Percentiles rank a stretch among this genome's conserved stretches.
Evolutionary conservation across 768 basidiomycete species (phyloP).

Genomic region (Nidularia pulvinata): DNA sequence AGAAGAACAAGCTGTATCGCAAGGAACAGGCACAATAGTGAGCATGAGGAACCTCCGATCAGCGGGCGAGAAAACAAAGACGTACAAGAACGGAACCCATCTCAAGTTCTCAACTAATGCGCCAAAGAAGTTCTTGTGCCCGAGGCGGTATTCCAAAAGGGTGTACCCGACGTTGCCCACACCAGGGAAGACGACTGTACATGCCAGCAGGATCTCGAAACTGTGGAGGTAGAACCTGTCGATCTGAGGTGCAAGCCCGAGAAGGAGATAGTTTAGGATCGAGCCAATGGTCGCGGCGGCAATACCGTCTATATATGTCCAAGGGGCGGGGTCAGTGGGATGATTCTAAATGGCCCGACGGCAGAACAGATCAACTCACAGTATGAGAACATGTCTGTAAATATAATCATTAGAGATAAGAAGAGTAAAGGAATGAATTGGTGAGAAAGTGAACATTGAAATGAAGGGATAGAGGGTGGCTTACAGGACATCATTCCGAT

Average conservation of each 20-base stretch:
- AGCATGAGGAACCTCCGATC: background rate
- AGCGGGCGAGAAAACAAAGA: conserved; percentile 9
- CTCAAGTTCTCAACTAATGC: conserved; percentile 57
- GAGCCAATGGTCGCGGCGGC: conserved; percentile 67
- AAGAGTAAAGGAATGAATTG: background rate
- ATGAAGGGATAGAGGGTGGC: conserved; percentile 11
- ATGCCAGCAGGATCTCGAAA: conserved; percentile 81
- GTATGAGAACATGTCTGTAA: conserved; percentile 46
- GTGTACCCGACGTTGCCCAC: conserved; percentile 76
- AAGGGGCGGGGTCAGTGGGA: background rate
- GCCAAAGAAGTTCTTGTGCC: conserved; percentile 47
- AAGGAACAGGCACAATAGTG: conserved; percentile 3
- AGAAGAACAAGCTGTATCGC: conserved; percentile 63
- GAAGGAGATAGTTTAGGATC: conserved; percentile 72
- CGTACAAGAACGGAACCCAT: conserved; percentile 77
- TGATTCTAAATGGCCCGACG: conserved; percentile 1
- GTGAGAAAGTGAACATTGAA: background rate
- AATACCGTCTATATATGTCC: conserved; percentile 47
- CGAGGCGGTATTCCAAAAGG: conserved; percentile 75
- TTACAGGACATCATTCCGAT: conserved; percentile 75
- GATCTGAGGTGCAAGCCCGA: conserved; percentile 66
- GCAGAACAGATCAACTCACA: conserved; percentile 23
- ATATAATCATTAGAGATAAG: background rate
- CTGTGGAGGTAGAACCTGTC: conserved; percentile 79
- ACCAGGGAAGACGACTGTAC: conserved; percentile 77